phyloP scores from a whole-genome alignment of 192 early-diverging fungal species.

The Coemansia sp. region DNA sequence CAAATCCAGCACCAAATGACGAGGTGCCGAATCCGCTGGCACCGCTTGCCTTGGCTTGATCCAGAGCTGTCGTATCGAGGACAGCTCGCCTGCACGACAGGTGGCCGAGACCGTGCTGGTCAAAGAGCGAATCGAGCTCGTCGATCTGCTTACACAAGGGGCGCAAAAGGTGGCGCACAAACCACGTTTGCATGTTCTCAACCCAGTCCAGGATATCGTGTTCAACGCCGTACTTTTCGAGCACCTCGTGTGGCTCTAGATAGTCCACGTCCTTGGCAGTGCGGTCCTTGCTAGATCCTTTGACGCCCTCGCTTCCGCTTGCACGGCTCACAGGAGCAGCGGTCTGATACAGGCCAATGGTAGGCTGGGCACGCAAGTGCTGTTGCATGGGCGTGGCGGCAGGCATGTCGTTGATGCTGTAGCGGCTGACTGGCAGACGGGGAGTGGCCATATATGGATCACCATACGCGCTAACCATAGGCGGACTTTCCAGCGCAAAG shows the following conservation, averaged over 20 bases:
- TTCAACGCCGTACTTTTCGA: conserved; percentile 44
- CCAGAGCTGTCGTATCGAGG: conserved; percentile 36
- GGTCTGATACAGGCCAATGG: conserved; percentile 52
- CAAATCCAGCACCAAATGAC: conserved; percentile 22
- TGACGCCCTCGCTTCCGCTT: conserved; percentile 29
- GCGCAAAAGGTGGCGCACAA: conserved; percentile 50
- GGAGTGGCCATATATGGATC: conserved; percentile 24
- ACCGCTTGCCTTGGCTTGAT: conserved; percentile 25
- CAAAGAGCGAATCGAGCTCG: conserved; percentile 45
- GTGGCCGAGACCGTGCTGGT: conserved; percentile 46
- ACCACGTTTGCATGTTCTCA: conserved; percentile 57
- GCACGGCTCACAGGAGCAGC: conserved; percentile 36
- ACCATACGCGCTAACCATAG: not conserved
- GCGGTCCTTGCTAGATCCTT: conserved; percentile 38
- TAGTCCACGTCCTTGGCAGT: conserved; percentile 35
- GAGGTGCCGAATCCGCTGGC: not conserved
- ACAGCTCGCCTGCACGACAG: conserved; percentile 45
- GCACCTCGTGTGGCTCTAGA: conserved; percentile 51
- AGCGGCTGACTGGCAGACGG: conserved; percentile 31
- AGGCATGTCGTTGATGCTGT: conserved; percentile 26
- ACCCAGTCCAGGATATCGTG: conserved; percentile 43
- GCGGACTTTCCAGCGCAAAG: conserved; percentile 13
- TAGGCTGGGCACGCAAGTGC: conserved; percentile 46
- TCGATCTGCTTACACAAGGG: conserved; percentile 51
- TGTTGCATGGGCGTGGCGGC: conserved; percentile 37